These are phyloP conservation scores for Oidium heveae DNA, from an alignment of 2,329 filamentous ascomycete species.

Conservation along the genomic window DNA sequence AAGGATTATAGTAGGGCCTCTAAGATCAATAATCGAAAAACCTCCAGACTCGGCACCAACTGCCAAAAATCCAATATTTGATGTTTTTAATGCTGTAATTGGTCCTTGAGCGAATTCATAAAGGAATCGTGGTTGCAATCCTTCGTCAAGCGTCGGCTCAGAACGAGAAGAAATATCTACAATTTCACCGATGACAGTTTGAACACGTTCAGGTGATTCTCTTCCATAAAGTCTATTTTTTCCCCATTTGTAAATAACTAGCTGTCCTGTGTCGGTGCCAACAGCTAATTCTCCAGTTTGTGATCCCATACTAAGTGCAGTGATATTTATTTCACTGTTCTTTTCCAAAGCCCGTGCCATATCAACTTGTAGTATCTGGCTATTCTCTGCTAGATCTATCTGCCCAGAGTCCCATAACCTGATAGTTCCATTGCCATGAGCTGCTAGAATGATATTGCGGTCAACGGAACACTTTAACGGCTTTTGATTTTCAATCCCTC, in stretches of 20 bases:
- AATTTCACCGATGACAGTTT: constrained; percentile 40
- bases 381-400: constrained; percentile 81
- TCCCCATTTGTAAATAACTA: constrained; percentile 74
- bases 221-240: constrained; percentile 46
- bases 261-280: constrained; percentile 60
- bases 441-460: constrained; percentile 62
- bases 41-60: constrained; percentile 65
- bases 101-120: constrained; percentile 66
- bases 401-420: constrained; percentile 82
- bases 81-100: constrained; percentile 55
- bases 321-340: constrained; percentile 52
- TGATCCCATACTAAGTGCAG: constrained; percentile 56
- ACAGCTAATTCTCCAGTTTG: constrained; percentile 63
- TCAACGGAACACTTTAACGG: constrained; percentile 55
- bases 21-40: constrained; percentile 62
- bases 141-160: constrained; percentile 51
- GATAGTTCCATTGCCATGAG: constrained; percentile 79
- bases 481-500: constrained; percentile 47
- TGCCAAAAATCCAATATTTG: constrained; percentile 81
- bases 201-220: constrained; percentile 25
- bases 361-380: constrained; percentile 58
- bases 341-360: constrained; percentile 58
- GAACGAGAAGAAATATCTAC: constrained; percentile 49
- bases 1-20: constrained; percentile 67
- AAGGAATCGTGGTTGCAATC: constrained; percentile 53